A percentile compares a stretch with the other conserved stretches of the same genome.
These are phyloP conservation scores for Tetrapisispora iriomotensis DNA, from an alignment of 805 yeast species.

Conservation along the genomic window DNA sequence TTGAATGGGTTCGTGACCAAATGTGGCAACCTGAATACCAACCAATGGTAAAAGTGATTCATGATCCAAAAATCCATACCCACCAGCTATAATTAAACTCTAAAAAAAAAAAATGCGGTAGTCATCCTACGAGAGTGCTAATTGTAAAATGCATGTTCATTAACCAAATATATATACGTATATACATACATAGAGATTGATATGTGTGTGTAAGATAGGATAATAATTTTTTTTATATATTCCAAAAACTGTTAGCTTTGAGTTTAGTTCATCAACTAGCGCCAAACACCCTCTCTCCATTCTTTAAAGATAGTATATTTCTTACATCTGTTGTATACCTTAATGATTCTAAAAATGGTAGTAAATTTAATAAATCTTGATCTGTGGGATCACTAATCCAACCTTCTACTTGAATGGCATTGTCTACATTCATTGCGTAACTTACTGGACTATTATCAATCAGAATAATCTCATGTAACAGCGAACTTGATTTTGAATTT, in stretches of 20 bases:
- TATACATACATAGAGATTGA: no score
- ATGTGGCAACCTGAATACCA: slow-evolving; percentile 97
- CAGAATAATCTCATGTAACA: slow-evolving; percentile 47
- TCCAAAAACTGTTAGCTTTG: no score
- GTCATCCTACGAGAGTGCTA: no score
- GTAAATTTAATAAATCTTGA: slow-evolving; percentile 63
- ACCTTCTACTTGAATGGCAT: slow-evolving; percentile 90
- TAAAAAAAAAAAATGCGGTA: no score
- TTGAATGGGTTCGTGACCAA: slow-evolving; percentile 82
- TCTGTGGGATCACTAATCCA: slow-evolving; percentile 98
- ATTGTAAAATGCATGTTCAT: no score
- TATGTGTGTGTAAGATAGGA: no score
- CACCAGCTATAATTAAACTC: background rate
- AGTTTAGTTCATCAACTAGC: background rate
- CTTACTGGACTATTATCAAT: slow-evolving; percentile 92
- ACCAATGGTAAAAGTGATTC: slow-evolving; percentile 62
- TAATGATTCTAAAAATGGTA: slow-evolving; percentile 55
- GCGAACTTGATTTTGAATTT: background rate
- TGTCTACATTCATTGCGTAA: slow-evolving; percentile 71
- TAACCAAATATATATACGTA: no score
- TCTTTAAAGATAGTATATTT: slow-evolving; percentile 59
- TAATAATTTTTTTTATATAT: no score
- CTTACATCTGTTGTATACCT: slow-evolving; percentile 80
- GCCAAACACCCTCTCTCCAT: slow-evolving; percentile 37
- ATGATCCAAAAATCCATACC: slow-evolving; percentile 1